Evolutionary conservation across 2,329 filamentous ascomycete species (phyloP).

Genomic region (Aspergillus fijiensis): DNA sequence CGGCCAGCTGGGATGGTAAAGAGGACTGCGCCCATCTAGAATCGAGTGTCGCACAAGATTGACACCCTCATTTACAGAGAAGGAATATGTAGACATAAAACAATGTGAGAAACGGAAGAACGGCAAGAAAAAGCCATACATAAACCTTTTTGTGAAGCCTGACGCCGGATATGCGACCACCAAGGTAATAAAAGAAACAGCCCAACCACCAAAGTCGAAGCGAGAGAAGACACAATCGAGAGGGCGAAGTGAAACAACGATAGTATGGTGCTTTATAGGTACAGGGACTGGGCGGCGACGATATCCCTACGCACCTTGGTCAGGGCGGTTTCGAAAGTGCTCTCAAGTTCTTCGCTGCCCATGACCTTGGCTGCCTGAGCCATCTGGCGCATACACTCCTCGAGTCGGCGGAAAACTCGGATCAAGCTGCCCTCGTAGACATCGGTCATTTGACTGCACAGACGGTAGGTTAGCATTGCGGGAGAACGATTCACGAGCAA

Average conservation of each 20-base stretch:
- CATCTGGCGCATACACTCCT: constrained; percentile 93
- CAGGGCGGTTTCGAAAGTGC: constrained; percentile 86
- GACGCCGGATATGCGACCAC: constrained; percentile 26
- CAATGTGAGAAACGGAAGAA: not conserved
- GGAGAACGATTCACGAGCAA: not conserved
- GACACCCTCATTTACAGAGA: constrained; percentile 2
- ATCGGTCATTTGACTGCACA: constrained; percentile 90
- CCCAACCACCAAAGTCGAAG: constrained; percentile 11
- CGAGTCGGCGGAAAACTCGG: constrained; percentile 89
- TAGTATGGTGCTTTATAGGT: constrained; percentile 59
- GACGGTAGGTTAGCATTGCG: constrained; percentile 12
- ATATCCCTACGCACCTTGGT: constrained; percentile 88
- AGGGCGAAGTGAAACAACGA: not conserved
- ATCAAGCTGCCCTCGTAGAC: constrained; percentile 97
- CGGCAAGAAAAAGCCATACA: constrained; percentile 9
- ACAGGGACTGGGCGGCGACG: constrained; percentile 90
- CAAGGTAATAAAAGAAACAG: constrained; percentile 10
- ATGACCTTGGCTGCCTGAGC: constrained; percentile 95
- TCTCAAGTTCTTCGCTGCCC: constrained; percentile 90
- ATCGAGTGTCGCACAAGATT: not conserved
- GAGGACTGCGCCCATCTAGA: not conserved
- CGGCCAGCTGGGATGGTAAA: not conserved
- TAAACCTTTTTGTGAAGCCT: constrained; percentile 15
- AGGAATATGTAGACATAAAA: not conserved
- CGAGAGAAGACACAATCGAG: constrained; percentile 10